phyloP scores from a whole-genome alignment of 257 asterid species.

The Solanum pennellii region DNA sequence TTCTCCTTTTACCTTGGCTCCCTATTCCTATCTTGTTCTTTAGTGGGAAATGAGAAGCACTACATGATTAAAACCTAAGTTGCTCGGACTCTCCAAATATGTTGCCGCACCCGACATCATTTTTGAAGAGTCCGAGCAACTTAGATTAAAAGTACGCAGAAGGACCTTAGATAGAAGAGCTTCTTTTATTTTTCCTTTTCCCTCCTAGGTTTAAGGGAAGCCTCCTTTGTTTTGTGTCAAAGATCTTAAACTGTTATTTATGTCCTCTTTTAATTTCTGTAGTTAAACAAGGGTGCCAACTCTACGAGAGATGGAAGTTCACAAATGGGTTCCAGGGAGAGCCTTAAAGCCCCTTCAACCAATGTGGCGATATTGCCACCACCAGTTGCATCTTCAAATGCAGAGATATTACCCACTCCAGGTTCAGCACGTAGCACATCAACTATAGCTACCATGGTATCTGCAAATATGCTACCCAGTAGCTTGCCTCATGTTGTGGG shows the following conservation, averaged over 20 bases:
- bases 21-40: neutral
- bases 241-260: neutral
- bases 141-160: neutral
- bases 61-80: neutral
- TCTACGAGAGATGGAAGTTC: constrained; percentile 32
- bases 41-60: neutral
- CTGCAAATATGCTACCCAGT: constrained; percentile 16
- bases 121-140: neutral
- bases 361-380: constrained; percentile 20
- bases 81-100: neutral
- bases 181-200: neutral
- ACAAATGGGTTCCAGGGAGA: constrained; percentile 31
- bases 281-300: constrained; percentile 59
- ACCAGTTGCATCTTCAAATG: constrained; percentile 19
- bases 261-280: neutral
- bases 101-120: neutral
- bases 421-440: constrained; percentile 19
- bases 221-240: neutral
- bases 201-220: neutral
- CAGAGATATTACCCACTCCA: constrained; percentile 6
- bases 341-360: constrained; percentile 15
- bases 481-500: constrained; percentile 67
- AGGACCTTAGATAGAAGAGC: neutral
- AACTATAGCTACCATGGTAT: neutral
- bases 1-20: neutral